Conservation (phyloP, 2,329 filamentous ascomycete genomes). For the Xenosphaeropsis pyriputrescens region DNA sequence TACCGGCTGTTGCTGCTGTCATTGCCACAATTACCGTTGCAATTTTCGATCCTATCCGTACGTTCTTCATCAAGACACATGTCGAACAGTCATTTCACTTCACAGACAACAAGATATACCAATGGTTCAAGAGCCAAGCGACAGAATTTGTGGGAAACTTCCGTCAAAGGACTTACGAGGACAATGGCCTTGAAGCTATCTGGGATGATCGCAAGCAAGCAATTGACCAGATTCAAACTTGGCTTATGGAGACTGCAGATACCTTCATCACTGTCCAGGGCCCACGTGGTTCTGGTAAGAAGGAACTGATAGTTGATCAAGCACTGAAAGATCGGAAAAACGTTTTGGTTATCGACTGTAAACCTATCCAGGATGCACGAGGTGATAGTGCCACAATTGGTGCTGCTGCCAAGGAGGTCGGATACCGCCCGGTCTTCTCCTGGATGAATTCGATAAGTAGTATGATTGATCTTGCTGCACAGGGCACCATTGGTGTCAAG, state of each 20-base stretch:
- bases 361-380: constrained; percentile 78
- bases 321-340: constrained; percentile 62
- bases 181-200: constrained; percentile 61
- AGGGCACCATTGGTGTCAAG: constrained; percentile 88
- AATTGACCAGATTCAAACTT: constrained; percentile 69
- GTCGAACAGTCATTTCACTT: constrained; percentile 66
- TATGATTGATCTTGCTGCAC: constrained; percentile 80
- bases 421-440: constrained; percentile 85
- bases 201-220: constrained; percentile 75
- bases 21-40: constrained; percentile 72
- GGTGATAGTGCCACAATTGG: constrained; percentile 79
- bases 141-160: constrained; percentile 46
- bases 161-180: constrained; percentile 38
- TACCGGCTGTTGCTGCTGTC: constrained; percentile 69
- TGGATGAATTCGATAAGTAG: constrained; percentile 95
- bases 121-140: constrained; percentile 68
- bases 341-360: constrained; percentile 81
- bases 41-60: constrained; percentile 86
- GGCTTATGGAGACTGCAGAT: constrained; percentile 76
- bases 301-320: constrained; percentile 74
- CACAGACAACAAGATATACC: constrained; percentile 57
- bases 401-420: constrained; percentile 67
- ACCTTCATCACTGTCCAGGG: constrained; percentile 93
- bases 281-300: constrained; percentile 80
- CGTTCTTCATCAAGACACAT: constrained; percentile 82